phyloP scores from a whole-genome alignment of 2,329 filamentous ascomycete species.

The Penicillium sp. region DNA sequence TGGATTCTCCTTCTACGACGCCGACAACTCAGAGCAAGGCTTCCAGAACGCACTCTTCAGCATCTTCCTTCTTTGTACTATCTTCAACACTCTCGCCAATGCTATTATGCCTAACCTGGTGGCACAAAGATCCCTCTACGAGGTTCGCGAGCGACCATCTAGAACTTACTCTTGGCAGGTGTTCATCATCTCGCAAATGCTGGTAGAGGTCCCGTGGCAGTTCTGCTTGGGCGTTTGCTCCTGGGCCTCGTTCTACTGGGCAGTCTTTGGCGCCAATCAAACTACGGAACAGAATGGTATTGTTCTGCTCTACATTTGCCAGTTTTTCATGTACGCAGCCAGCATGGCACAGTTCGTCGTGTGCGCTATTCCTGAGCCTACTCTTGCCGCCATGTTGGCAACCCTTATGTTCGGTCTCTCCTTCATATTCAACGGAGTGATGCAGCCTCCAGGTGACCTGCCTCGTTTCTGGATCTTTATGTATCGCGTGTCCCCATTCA shows the following conservation, averaged over 20 bases:
- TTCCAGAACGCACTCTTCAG: slow-evolving; percentile 83
- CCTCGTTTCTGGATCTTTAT: slow-evolving; percentile 79
- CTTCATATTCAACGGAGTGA: slow-evolving; percentile 11
- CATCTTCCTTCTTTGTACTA: slow-evolving; percentile 70
- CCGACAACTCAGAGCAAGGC: slow-evolving; percentile 70
- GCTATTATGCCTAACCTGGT: slow-evolving; percentile 76
- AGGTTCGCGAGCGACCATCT: slow-evolving; percentile 77
- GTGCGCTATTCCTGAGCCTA: slow-evolving; percentile 3
- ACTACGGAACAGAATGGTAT: slow-evolving; percentile 13
- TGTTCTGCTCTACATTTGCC: slow-evolving; percentile 22
- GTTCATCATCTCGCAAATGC: slow-evolving; percentile 77
- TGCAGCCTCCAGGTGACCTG: slow-evolving; percentile 38
- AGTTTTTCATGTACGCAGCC: slow-evolving; percentile 17
- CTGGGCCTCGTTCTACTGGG: slow-evolving; percentile 25
- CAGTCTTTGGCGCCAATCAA: slow-evolving; percentile 16
- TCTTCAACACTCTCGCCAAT: slow-evolving; percentile 54
- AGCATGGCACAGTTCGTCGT: slow-evolving; percentile 13
- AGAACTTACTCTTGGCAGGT: slow-evolving; percentile 82
- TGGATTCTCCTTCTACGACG: slow-evolving; percentile 75
- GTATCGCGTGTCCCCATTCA: slow-evolving; percentile 78
- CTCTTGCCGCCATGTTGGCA: slow-evolving; percentile 3
- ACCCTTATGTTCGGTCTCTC: slow-evolving; percentile 5
- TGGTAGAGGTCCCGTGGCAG: slow-evolving; percentile 84
- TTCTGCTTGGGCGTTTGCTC: slow-evolving; percentile 30
- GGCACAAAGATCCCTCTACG: slow-evolving; percentile 74